Evolutionary conservation across 2,329 filamentous ascomycete species (phyloP).

Genomic region (Calonectria montana): DNA sequence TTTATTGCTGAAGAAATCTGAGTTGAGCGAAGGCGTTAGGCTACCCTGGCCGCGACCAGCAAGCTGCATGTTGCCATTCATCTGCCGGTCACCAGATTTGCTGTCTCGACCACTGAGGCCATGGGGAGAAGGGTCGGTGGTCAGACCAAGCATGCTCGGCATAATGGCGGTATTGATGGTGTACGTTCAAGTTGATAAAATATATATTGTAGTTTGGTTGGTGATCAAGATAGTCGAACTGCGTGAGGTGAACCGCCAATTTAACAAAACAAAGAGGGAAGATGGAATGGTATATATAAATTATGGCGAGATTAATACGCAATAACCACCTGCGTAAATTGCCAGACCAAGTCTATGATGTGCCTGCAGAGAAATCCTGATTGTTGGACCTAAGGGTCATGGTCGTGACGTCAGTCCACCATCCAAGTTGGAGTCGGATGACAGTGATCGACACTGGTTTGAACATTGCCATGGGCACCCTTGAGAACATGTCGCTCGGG

Average conservation of each 20-base stretch:
- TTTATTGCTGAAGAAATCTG: constrained; percentile 38
- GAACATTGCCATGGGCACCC: constrained; percentile 19
- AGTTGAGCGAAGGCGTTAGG: constrained; percentile 39
- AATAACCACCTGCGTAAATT: constrained; percentile 19
- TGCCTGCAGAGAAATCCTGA: constrained; percentile 40
- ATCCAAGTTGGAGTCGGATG: constrained; percentile 37
- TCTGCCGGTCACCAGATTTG: constrained; percentile 27
- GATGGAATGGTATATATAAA: neutral
- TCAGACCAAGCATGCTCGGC: constrained; percentile 44
- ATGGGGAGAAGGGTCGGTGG: constrained; percentile 39
- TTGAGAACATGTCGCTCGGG: neutral
- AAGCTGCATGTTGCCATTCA: constrained; percentile 37
- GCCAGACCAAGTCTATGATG: constrained; percentile 35
- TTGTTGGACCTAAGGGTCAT: constrained; percentile 37
- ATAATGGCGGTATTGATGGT: constrained; percentile 30
- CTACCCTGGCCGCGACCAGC: constrained; percentile 23
- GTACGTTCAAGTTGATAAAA: neutral
- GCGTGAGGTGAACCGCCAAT: neutral
- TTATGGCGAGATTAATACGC: constrained; percentile 14
- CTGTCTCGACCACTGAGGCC: constrained; percentile 31
- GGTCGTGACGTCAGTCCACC: constrained; percentile 41
- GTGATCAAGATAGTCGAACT: neutral
- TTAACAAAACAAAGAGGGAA: neutral
- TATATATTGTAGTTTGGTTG: neutral
- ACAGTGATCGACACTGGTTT: constrained; percentile 38